Evolutionary conservation across 352 stramenopile species (phyloP).

Genomic region (Elongisporangium undulatum): DNA sequence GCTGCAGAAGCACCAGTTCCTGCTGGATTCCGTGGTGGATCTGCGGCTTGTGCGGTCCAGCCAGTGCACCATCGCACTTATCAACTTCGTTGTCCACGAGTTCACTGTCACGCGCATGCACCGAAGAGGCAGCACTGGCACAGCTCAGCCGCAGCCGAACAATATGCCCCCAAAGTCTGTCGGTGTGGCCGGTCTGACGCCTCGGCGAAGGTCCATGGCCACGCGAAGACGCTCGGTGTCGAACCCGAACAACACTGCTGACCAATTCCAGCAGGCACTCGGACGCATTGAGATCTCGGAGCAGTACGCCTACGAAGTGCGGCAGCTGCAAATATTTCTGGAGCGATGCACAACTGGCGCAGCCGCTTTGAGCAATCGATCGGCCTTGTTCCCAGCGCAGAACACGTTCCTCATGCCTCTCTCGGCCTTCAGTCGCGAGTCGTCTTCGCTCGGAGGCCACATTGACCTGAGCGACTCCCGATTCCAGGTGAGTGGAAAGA

Average conservation of each 20-base stretch:
- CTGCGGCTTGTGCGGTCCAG: conserved; percentile 47
- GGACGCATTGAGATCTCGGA: neutral
- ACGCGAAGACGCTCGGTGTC: neutral
- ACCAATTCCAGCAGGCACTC: neutral
- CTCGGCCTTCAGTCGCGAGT: conserved; percentile 16
- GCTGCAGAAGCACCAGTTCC: conserved; percentile 55
- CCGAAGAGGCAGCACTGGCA: neutral
- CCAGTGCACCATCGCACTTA: conserved; percentile 52
- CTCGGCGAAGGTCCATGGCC: neutral
- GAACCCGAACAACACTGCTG: neutral
- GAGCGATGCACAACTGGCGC: conserved; percentile 24
- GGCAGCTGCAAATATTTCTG: conserved; percentile 25
- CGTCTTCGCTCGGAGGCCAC: neutral
- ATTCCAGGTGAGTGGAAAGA: neutral
- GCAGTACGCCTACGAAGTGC: conserved; percentile 1
- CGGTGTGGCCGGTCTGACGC: neutral
- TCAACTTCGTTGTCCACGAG: conserved; percentile 49
- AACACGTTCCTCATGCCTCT: conserved; percentile 24
- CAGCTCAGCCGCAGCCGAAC: neutral
- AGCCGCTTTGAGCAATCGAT: conserved; percentile 17
- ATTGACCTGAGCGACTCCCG: conserved; percentile 6
- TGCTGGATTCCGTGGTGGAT: conserved; percentile 69
- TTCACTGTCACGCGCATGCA: conserved; percentile 13
- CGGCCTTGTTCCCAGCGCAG: conserved; percentile 22
- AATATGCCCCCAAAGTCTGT: neutral